Evolutionary conservation across 768 basidiomycete species (phyloP).

Genomic region (Calocera cornea): DNA sequence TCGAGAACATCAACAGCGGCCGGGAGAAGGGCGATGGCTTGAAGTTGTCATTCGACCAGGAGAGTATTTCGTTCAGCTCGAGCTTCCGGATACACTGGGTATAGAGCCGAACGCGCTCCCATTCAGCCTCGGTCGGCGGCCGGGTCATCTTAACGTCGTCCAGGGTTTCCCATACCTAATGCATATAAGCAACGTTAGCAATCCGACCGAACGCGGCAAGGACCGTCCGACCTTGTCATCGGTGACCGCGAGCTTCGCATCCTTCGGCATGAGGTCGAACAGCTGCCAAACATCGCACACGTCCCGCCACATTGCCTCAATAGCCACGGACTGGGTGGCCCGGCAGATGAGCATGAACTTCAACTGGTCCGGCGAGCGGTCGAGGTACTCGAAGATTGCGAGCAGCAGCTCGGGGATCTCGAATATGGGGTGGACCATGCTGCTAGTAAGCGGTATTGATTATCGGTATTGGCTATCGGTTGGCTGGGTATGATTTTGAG

Average conservation of each 20-base stretch:
- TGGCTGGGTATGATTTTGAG: background rate
- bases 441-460: no score
- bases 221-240: background rate
- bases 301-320: background rate
- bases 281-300: background rate
- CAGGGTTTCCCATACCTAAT: background rate
- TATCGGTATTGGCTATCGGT: background rate
- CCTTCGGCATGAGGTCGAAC: background rate
- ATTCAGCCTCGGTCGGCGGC: background rate
- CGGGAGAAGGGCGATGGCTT: background rate
- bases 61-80: background rate
- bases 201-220: no score
- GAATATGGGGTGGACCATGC: background rate
- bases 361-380: background rate
- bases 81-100: background rate
- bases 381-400: background rate
- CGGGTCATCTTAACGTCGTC: background rate
- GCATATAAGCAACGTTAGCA: background rate
- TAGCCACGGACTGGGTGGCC: background rate
- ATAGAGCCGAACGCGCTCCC: background rate
- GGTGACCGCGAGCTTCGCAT: background rate
- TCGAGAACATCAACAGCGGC: background rate
- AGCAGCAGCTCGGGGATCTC: background rate
- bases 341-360: background rate
- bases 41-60: background rate